Evolutionary conservation across 2,329 filamentous ascomycete species (phyloP).

Genomic region (Graphiopsis chlorocephala): DNA sequence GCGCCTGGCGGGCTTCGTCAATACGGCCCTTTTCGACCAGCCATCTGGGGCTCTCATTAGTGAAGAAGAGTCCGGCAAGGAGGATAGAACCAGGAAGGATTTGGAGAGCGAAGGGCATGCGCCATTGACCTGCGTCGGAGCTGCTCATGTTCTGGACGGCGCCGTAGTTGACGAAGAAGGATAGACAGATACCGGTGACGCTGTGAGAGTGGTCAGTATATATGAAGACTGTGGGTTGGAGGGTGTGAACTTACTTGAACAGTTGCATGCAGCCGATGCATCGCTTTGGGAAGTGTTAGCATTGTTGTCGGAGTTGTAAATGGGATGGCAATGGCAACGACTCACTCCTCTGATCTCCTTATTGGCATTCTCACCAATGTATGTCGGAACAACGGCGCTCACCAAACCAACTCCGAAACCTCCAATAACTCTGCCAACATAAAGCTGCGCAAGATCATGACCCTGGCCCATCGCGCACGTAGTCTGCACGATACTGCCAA

Average conservation of each 20-base stretch:
- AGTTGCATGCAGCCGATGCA: constrained; percentile 33
- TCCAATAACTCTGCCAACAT: constrained; percentile 43
- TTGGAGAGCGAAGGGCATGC: constrained; percentile 52
- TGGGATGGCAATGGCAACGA: not conserved
- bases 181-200: constrained; percentile 48
- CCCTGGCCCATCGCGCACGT: constrained; percentile 35
- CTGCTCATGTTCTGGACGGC: constrained; percentile 45
- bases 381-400: constrained; percentile 43
- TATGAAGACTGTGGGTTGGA: not conserved
- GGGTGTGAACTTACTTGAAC: constrained; percentile 21
- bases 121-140: constrained; percentile 50
- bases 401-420: constrained; percentile 46
- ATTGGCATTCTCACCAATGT: constrained; percentile 46
- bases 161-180: constrained; percentile 55
- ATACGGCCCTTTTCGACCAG: constrained; percentile 52
- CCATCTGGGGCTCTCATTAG: constrained; percentile 54
- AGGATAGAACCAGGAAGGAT: constrained; percentile 53
- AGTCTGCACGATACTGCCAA: constrained; percentile 43
- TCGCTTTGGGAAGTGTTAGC: constrained; percentile 8
- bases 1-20: constrained; percentile 43
- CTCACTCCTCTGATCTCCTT: constrained; percentile 32
- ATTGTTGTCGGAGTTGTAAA: not conserved
- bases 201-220: not conserved
- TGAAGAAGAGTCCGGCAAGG: constrained; percentile 49
- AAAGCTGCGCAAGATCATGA: constrained; percentile 38